These are phyloP conservation scores for Claviceps capensis DNA, from an alignment of 2,329 filamentous ascomycete species.

Conservation along the genomic window DNA sequence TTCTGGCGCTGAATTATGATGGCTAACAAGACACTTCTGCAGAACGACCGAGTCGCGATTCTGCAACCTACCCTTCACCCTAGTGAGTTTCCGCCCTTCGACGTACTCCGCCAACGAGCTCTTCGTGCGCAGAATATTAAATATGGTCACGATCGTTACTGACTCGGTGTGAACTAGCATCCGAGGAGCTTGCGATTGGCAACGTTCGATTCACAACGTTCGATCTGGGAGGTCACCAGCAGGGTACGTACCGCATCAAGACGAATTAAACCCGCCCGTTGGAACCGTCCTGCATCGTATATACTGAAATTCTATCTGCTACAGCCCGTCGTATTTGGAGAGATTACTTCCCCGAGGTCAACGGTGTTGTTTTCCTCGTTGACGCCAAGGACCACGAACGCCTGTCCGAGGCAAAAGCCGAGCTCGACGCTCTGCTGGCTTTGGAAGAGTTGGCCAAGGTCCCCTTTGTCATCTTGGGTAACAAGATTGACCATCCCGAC, in stretches of 20 bases:
- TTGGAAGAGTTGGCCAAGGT: slow-evolving; percentile 97
- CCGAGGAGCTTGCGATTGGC: slow-evolving; percentile 83
- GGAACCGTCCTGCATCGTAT: background rate
- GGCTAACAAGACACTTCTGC: slow-evolving; percentile 12
- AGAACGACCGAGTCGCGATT: slow-evolving; percentile 89
- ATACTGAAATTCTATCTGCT: slow-evolving; percentile 9
- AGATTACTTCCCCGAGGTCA: slow-evolving; percentile 93
- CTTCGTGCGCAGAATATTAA: background rate
- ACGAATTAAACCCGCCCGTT: background rate
- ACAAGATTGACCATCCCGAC: slow-evolving; percentile 98
- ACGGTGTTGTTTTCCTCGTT: slow-evolving; percentile 93
- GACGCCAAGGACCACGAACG: slow-evolving; percentile 96
- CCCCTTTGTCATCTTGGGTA: slow-evolving; percentile 89
- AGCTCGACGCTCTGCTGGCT: slow-evolving; percentile 85
- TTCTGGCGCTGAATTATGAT: slow-evolving; percentile 1
- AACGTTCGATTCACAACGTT: slow-evolving; percentile 93
- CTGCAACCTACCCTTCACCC: slow-evolving; percentile 84
- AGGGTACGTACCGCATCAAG: slow-evolving; percentile 41
- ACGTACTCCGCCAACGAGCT: background rate
- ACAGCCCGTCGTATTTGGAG: slow-evolving; percentile 85
- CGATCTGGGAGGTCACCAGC: slow-evolving; percentile 85
- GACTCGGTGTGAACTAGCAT: slow-evolving; percentile 38
- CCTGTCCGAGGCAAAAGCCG: slow-evolving; percentile 85
- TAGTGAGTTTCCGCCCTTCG: slow-evolving; percentile 43
- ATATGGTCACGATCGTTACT: background rate